A percentile compares a stretch with the other conserved stretches of the same genome.
phyloP scores from a whole-genome alignment of 176 grass and related monocot species.

The Zoysia japonica region DNA sequence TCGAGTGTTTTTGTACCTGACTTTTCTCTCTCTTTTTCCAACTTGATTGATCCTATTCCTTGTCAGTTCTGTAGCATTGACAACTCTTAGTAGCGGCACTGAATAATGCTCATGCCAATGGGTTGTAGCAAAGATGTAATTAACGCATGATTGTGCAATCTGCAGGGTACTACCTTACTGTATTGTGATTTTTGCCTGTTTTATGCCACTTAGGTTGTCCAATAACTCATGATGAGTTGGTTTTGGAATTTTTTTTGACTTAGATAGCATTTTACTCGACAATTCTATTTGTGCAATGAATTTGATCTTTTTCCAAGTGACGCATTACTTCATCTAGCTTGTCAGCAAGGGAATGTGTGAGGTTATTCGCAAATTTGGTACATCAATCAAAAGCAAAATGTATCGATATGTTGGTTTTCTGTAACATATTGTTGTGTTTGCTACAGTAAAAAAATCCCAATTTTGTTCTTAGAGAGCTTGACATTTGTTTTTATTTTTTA shows the following conservation, averaged over 20 bases:
- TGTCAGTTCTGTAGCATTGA: background rate
- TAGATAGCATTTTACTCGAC: background rate
- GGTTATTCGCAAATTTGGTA: background rate
- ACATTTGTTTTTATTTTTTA: constrained; percentile 22
- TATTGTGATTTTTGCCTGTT: background rate
- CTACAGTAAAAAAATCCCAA: background rate
- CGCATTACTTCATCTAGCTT: background rate
- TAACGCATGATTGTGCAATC: background rate
- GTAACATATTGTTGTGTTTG: background rate
- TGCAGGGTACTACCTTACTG: background rate
- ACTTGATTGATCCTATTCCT: background rate
- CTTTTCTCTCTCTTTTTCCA: background rate
- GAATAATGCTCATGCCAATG: background rate
- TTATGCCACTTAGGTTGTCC: background rate
- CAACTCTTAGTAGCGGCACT: background rate
- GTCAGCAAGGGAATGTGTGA: background rate
- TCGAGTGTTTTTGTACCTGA: background rate
- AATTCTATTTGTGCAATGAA: background rate
- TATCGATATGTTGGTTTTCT: background rate
- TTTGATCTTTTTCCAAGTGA: background rate
- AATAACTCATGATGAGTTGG: background rate
- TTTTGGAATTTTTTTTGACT: background rate
- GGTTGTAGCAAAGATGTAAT: background rate
- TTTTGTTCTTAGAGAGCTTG: background rate
- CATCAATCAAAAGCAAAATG: background rate